Percentiles rank a stretch among this genome's conserved stretches.
Evolutionary conservation across 208 protist species (phyloP).

Genomic region (Wallacemonas sp.): DNA sequence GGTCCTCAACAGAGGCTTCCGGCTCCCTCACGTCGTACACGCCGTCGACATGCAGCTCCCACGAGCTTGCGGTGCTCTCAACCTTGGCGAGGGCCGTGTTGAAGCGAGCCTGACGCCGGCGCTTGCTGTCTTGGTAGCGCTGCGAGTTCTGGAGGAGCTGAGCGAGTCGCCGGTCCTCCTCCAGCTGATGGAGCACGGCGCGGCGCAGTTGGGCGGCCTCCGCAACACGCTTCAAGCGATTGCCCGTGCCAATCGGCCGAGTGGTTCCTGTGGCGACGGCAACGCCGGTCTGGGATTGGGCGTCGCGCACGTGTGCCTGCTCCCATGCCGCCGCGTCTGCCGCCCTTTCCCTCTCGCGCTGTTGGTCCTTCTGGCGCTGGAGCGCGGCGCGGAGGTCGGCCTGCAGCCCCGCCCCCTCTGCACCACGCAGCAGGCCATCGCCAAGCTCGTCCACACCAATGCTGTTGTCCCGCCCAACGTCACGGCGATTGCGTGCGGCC

Average conservation of each 20-base stretch:
- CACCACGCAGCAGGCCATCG: conserved; percentile 3
- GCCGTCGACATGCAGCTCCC: conserved; percentile 58
- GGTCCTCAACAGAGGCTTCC: conserved; percentile 43
- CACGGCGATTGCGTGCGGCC: background rate
- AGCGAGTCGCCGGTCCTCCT: conserved; percentile 7
- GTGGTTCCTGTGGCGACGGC: background rate
- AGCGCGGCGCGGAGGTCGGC: background rate
- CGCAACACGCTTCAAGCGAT: conserved; percentile 14
- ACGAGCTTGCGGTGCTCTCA: conserved; percentile 48
- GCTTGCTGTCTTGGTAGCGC: conserved; percentile 41
- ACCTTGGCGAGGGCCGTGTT: conserved; percentile 38
- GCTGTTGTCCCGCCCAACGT: background rate
- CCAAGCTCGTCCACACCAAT: conserved; percentile 14
- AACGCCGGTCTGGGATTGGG: background rate
- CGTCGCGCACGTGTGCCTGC: background rate
- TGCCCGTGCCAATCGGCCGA: background rate
- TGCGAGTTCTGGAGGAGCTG: conserved; percentile 45
- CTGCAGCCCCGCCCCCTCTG: conserved; percentile 4
- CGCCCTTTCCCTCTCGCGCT: no score
- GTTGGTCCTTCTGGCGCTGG: background rate
- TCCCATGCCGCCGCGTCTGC: no score
- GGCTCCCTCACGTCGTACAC: conserved; percentile 31
- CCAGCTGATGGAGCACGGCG: conserved; percentile 11
- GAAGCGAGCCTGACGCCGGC: conserved; percentile 29
- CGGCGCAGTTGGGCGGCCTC: conserved; percentile 11